Evolutionary conservation across 306 rosid species (phyloP).

Genomic region (Trifolium pratense): DNA sequence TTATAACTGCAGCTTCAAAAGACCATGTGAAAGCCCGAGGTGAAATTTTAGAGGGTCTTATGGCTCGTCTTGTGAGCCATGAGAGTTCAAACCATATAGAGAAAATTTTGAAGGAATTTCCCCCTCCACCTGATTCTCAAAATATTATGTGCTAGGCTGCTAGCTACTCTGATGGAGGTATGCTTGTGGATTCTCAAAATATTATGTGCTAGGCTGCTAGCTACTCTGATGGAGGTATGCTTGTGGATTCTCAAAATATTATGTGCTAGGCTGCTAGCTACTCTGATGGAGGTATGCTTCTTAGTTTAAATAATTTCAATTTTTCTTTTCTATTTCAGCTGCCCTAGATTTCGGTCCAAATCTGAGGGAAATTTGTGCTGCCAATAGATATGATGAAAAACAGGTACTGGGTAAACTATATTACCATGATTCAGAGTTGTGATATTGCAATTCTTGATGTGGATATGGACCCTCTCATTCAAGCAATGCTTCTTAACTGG

Average conservation of each 20-base stretch:
- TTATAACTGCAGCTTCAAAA: conserved; percentile 71
- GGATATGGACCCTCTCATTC: conserved; percentile 34
- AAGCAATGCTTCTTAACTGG: too few relatives aligned
- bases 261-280: too few relatives aligned
- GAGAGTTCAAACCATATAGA: conserved; percentile 83
- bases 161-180: conserved; percentile 82
- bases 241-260: too few relatives aligned
- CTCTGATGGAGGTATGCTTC: too few relatives aligned
- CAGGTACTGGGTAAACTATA: conserved; percentile 60
- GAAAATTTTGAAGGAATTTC: conserved; percentile 68
- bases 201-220: conserved; percentile 16
- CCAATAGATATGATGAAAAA: conserved; percentile 85
- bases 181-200: conserved; percentile 35
- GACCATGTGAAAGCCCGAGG: conserved; percentile 90
- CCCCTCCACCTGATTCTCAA: conserved; percentile 62
- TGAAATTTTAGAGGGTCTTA: conserved; percentile 97
- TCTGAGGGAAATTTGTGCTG: conserved; percentile 86
- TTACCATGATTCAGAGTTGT: conserved; percentile 26
- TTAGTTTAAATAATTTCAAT: conserved; percentile 25
- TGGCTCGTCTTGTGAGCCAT: conserved; percentile 89
- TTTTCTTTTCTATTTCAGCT: conserved; percentile 57
- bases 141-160: too few relatives aligned
- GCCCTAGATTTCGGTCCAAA: conserved; percentile 78
- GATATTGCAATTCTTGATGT: conserved; percentile 28
- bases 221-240: too few relatives aligned